These are phyloP conservation scores for Actinomortierella wolfii DNA, from an alignment of 371 early-diverging fungal species.

Conservation along the genomic window DNA sequence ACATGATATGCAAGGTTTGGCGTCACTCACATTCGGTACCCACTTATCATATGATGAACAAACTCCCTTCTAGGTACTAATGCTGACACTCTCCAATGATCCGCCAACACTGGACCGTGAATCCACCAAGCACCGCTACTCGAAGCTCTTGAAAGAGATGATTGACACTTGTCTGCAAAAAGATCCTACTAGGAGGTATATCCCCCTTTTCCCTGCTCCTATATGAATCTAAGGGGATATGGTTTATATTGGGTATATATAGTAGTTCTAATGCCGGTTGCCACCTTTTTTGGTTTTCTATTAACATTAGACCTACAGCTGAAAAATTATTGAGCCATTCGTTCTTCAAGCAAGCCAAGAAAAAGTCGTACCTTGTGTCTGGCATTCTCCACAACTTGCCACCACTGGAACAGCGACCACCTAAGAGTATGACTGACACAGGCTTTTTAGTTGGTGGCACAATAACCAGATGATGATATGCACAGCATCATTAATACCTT, in stretches of 20 bases:
- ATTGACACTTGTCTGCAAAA: slow-evolving; percentile 83
- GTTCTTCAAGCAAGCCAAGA: slow-evolving; percentile 86
- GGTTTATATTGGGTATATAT: too few species aligned
- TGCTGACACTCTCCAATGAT: slow-evolving; percentile 88
- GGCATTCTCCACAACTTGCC: slow-evolving; percentile 68
- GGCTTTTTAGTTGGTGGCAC: neutral
- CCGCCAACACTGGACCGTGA: slow-evolving; percentile 89
- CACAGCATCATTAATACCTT: slow-evolving; percentile 1
- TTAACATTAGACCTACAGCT: slow-evolving; percentile 67
- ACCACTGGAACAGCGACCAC: slow-evolving; percentile 68
- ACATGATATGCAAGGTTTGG: neutral
- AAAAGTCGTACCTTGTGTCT: slow-evolving; percentile 67
- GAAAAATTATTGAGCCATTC: slow-evolving; percentile 78
- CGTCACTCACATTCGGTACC: slow-evolving; percentile 5
- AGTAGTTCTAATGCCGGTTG: too few species aligned
- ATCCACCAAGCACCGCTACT: slow-evolving; percentile 71
- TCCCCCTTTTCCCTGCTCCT: neutral
- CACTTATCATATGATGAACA: neutral
- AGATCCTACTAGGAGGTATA: slow-evolving; percentile 78
- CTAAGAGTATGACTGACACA: slow-evolving; percentile 45
- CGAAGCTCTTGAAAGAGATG: slow-evolving; percentile 84
- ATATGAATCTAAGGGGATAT: neutral
- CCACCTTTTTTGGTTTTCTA: neutral
- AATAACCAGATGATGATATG: neutral
- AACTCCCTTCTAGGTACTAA: slow-evolving; percentile 64